A percentile compares a stretch with the other conserved stretches of the same genome.
Evolutionary conservation across 768 basidiomycete species (phyloP).

Genomic region (Mycena filopes): DNA sequence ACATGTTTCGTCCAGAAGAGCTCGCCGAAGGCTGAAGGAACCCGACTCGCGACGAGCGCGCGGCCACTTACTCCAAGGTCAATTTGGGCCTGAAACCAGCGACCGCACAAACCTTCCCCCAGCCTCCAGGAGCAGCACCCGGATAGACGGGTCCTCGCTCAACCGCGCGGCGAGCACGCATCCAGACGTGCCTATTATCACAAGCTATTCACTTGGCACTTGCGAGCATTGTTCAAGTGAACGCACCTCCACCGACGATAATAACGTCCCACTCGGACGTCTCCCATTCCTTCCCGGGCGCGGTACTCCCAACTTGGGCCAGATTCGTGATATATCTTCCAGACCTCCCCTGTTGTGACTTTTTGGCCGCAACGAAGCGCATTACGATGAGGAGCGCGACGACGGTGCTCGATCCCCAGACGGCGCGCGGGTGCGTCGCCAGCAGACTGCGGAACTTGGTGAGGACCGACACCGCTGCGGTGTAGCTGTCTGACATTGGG

Average conservation of each 20-base stretch:
- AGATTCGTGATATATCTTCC: conserved; percentile 28
- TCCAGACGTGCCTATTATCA: conserved; percentile 65
- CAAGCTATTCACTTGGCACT: conserved; percentile 9
- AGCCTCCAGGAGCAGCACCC: conserved; percentile 68
- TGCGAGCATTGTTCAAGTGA: neutral
- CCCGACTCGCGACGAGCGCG: conserved; percentile 50
- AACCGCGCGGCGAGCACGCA: conserved; percentile 70
- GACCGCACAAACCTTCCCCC: conserved; percentile 62
- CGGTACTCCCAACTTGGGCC: conserved; percentile 23
- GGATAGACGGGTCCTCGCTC: conserved; percentile 62
- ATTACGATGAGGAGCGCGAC: conserved; percentile 21
- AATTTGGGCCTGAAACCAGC: neutral
- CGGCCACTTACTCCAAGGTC: conserved; percentile 50
- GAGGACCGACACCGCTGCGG: neutral
- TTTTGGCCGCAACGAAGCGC: conserved; percentile 7
- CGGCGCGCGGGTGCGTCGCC: conserved; percentile 6
- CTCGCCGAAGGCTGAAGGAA: conserved; percentile 54
- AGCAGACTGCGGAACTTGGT: conserved; percentile 12
- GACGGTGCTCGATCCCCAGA: conserved; percentile 17
- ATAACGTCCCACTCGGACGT: conserved; percentile 57
- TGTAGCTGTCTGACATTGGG: neutral
- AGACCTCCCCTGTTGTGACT: conserved; percentile 15
- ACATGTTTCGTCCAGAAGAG: conserved; percentile 61
- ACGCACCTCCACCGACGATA: conserved; percentile 64
- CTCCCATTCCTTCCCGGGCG: neutral